These are phyloP conservation scores for Yarrowia galli DNA, from an alignment of 1,139 yeast genomes.

Conservation along the genomic window DNA sequence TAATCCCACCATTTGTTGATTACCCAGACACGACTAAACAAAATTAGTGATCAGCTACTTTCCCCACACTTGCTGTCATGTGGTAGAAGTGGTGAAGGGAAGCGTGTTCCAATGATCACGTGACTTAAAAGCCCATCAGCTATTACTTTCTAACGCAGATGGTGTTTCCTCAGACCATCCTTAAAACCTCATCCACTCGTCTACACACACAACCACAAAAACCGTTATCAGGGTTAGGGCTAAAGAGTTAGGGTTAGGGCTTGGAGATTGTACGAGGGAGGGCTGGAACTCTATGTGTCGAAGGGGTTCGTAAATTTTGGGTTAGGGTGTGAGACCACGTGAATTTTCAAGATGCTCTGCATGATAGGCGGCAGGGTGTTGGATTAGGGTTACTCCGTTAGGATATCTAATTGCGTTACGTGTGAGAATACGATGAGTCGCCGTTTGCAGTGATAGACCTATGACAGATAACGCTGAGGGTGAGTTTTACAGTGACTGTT, in stretches of 20 bases:
- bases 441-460: too few relatives aligned
- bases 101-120: neutral
- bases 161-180: too few relatives aligned
- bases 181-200: too few relatives aligned
- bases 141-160: too few relatives aligned
- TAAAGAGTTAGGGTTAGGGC: neutral
- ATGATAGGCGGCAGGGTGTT: neutral
- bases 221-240: conserved; percentile 19
- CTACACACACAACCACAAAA: neutral
- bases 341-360: conserved; percentile 14
- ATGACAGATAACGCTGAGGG: too few relatives aligned
- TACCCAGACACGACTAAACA: conserved; percentile 1
- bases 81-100: neutral
- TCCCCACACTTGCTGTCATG: conserved; percentile 17
- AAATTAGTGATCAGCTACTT: conserved; percentile 19
- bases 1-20: neutral
- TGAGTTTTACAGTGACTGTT: too few relatives aligned
- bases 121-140: too few relatives aligned
- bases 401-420: too few relatives aligned
- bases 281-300: conserved; percentile 7
- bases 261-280: neutral
- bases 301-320: conserved; percentile 9
- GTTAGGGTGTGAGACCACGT: conserved; percentile 28
- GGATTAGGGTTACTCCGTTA: conserved; percentile 12
- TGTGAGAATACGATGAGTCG: too few relatives aligned